Evolutionary conservation across 148 eudicot genomes (phyloP).

Genomic region (Spergularia marina): DNA sequence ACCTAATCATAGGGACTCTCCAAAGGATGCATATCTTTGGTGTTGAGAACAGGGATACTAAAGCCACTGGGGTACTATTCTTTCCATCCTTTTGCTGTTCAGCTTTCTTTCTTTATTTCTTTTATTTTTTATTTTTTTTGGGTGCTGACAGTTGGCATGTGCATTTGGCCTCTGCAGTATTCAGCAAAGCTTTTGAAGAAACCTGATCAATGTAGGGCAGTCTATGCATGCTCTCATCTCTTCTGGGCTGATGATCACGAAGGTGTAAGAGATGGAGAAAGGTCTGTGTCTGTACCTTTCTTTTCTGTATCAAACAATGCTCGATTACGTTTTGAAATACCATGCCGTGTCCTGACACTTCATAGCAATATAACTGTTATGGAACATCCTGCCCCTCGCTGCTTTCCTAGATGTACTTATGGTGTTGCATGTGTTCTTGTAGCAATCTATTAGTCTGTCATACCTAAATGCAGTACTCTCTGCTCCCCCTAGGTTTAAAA

Average conservation of each 20-base stretch:
- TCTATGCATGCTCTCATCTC: conserved; percentile 92
- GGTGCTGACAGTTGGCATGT: not conserved
- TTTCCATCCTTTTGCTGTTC: conserved; percentile 6
- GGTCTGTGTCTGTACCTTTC: conserved; percentile 40
- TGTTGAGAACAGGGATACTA: conserved; percentile 95
- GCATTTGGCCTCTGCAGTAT: conserved; percentile 50
- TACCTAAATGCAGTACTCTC: too few species aligned
- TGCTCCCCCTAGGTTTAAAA: too few species aligned
- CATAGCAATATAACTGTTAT: not conserved
- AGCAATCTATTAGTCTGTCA: too few species aligned
- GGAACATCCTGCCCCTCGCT: not conserved
- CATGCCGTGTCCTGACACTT: not conserved
- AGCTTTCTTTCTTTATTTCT: conserved; percentile 2
- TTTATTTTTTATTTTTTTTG: not conserved
- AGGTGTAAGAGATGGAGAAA: conserved; percentile 81
- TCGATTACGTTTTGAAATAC: not conserved
- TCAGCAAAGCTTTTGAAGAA: conserved; percentile 99
- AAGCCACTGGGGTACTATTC: conserved; percentile 90
- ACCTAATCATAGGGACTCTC: conserved; percentile 90
- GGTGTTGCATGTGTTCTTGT: not conserved
- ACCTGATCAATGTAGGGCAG: conserved; percentile 97
- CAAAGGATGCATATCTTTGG: conserved; percentile 93
- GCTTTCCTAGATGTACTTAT: not conserved
- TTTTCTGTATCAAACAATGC: not conserved
- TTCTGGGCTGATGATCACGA: conserved; percentile 91